These are phyloP conservation scores for Nyctanthes arbortristis DNA, from an alignment of 257 asterid species.

Conservation along the genomic window DNA sequence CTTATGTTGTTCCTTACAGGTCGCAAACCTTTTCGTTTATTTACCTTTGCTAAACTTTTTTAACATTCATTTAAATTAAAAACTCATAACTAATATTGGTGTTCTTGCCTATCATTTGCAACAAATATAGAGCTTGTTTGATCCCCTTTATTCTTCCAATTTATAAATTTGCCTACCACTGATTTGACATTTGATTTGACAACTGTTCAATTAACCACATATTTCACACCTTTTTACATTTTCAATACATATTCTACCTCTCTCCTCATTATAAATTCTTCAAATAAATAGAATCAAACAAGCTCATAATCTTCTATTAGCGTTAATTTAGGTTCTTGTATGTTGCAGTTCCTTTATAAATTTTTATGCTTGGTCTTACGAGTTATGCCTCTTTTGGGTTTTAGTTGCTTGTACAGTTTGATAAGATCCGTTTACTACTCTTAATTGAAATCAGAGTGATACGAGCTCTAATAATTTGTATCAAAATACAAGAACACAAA, in stretches of 20 bases:
- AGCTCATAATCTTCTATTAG: not conserved
- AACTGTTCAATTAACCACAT: too few species aligned
- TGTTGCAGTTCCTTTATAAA: not conserved
- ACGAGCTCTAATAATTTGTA: too few species aligned
- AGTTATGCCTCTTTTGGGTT: not conserved
- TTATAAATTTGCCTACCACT: too few species aligned
- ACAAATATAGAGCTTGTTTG: too few species aligned
- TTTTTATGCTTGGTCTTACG: not conserved
- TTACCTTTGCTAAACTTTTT: slow-evolving; percentile 3
- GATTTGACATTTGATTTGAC: too few species aligned
- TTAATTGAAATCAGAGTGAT: too few species aligned
- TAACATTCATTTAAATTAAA: not conserved
- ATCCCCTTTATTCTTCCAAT: too few species aligned
- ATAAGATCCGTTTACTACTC: slow-evolving; percentile 6
- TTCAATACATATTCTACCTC: too few species aligned
- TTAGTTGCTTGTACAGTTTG: not conserved
- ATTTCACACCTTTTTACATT: too few species aligned
- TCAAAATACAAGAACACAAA: too few species aligned
- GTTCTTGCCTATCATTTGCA: not conserved
- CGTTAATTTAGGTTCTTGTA: slow-evolving; percentile 3
- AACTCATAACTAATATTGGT: not conserved
- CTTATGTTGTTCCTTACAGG: slow-evolving; percentile 97
- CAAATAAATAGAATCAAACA: too few species aligned
- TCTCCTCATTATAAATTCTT: too few species aligned
- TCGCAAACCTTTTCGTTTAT: slow-evolving; percentile 20